phyloP scores from a whole-genome alignment of 306 rosid species.

The Psophocarpus tetragonolobus region DNA sequence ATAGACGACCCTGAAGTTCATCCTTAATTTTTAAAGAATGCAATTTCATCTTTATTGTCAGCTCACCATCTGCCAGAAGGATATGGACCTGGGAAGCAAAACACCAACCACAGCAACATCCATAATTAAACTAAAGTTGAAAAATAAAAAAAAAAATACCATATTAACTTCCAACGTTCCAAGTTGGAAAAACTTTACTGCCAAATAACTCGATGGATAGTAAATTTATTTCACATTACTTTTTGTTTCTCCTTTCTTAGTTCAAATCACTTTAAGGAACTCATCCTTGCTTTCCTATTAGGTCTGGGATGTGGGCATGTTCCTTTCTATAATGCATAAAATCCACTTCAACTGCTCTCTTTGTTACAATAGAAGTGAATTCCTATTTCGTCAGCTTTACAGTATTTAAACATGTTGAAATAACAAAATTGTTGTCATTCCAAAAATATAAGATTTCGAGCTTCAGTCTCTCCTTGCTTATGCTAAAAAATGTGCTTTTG shows the following conservation, averaged over 20 bases:
- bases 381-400: neutral
- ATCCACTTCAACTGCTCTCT: neutral
- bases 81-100: constrained; percentile 66
- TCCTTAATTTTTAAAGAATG: constrained; percentile 89
- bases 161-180: neutral
- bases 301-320: neutral
- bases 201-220: neutral
- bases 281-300: neutral
- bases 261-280: neutral
- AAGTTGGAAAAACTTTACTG: neutral
- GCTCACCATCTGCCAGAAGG: constrained; percentile 60
- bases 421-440: constrained; percentile 5
- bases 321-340: neutral
- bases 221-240: neutral
- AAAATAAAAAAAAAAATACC: neutral
- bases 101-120: constrained; percentile 1
- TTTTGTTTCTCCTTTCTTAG: neutral
- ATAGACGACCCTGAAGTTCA: constrained; percentile 82
- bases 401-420: neutral
- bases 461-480: neutral
- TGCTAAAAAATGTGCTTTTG: too few relatives aligned
- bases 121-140: neutral
- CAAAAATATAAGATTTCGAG: neutral
- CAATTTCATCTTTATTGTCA: constrained; percentile 74
- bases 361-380: neutral